Conservation (phyloP, 495 filamentous ascomycete species). For the Penicillium desertorum region DNA sequence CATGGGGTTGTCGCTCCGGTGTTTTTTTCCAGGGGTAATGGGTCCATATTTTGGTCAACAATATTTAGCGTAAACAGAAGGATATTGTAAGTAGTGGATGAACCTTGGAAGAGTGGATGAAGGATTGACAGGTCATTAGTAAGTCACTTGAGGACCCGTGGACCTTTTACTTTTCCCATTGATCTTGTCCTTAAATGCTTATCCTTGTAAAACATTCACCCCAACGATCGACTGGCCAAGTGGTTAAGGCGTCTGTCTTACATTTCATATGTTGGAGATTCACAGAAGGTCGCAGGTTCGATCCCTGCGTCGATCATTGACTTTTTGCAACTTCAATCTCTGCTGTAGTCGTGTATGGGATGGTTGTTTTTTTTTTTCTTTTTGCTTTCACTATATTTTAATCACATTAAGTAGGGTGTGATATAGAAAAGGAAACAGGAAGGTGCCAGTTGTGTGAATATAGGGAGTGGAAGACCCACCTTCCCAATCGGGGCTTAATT, state of each 20-base stretch:
- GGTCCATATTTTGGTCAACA: neutral
- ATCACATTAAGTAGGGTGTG: no score
- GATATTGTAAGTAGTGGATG: no score
- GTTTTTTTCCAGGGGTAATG: neutral
- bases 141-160: no score
- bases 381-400: neutral
- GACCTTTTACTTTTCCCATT: no score
- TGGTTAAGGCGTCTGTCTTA: constrained; percentile 15
- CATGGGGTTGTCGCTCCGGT: neutral
- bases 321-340: constrained; percentile 18
- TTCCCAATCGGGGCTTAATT: constrained; percentile 39
- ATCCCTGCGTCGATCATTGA: constrained; percentile 12
- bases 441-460: neutral
- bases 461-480: neutral
- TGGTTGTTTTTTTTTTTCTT: neutral
- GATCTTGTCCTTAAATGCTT: no score
- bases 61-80: no score
- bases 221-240: constrained; percentile 11
- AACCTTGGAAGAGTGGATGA: no score
- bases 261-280: constrained; percentile 8
- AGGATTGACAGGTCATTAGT: no score
- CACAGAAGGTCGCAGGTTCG: constrained; percentile 14
- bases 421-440: neutral
- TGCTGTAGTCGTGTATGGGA: neutral
- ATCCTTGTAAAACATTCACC: no score